A percentile compares a stretch with the other conserved stretches of the same genome.
phyloP scores from a whole-genome alignment of 805 yeast species.

The Ogataea ramenticola region DNA sequence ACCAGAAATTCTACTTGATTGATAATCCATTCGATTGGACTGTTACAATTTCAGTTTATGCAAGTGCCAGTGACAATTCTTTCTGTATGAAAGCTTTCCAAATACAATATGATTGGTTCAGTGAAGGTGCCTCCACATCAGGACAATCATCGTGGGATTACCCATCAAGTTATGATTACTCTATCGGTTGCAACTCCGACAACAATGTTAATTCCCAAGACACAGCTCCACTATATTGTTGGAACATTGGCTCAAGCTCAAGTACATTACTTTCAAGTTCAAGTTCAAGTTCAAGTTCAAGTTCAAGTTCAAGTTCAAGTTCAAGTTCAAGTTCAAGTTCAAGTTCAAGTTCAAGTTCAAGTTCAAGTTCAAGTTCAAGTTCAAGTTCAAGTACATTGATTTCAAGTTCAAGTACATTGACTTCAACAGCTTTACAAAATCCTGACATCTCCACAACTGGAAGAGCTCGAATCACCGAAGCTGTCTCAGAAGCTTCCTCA shows the following conservation, averaged over 20 bases:
- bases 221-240: slow-evolving; percentile 12
- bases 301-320: no score
- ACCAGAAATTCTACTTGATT: slow-evolving; percentile 10
- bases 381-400: no score
- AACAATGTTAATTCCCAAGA: slow-evolving; percentile 14
- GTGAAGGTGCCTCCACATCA: slow-evolving; percentile 7
- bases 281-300: no score
- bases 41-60: slow-evolving; percentile 16
- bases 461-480: no score
- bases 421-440: no score
- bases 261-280: no score
- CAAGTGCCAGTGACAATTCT: slow-evolving; percentile 5
- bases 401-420: no score
- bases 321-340: no score
- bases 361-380: no score
- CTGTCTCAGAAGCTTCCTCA: no score
- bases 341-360: no score
- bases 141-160: slow-evolving; percentile 2
- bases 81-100: slow-evolving; percentile 16
- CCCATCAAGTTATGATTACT: slow-evolving; percentile 7
- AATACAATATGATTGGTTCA: slow-evolving; percentile 22
- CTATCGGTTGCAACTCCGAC: slow-evolving; percentile 14
- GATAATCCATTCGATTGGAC: slow-evolving; percentile 17
- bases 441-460: no score
- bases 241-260: slow-evolving; percentile 7